These are phyloP conservation scores for Botrytis byssoidea DNA, from an alignment of 2,329 filamentous ascomycete genomes.

Conservation along the genomic window DNA sequence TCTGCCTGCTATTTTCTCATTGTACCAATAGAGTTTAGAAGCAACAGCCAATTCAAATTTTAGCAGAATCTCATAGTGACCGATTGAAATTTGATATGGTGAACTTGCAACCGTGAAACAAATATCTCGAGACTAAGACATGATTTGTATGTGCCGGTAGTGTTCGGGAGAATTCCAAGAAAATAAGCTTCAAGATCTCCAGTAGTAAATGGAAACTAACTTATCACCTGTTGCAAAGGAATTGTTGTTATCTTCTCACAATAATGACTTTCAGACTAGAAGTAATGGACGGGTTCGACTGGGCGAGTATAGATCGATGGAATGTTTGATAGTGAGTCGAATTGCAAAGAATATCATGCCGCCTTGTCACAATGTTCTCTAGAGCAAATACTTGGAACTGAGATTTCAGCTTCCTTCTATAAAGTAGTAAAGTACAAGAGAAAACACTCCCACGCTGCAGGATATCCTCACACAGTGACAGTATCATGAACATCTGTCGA, in stretches of 20 bases:
- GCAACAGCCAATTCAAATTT: background rate
- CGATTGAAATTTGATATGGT: background rate
- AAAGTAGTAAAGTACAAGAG: background rate
- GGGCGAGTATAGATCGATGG: background rate
- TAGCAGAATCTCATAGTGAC: background rate
- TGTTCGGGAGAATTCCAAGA: background rate
- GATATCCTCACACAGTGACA: background rate
- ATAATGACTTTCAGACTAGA: background rate
- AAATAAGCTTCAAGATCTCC: background rate
- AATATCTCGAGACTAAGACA: background rate
- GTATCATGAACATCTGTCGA: background rate
- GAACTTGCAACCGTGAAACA: background rate
- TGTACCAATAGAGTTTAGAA: background rate
- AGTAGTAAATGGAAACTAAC: too few species aligned
- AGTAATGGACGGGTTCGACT: background rate
- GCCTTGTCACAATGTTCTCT: background rate
- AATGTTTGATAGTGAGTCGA: background rate
- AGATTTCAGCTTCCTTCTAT: background rate
- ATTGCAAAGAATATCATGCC: background rate
- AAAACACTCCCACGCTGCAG: too few species aligned
- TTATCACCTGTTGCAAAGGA: too few species aligned
- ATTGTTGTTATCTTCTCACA: background rate
- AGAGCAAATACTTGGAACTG: background rate
- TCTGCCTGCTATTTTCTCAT: background rate
- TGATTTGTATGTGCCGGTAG: background rate